Percentiles rank a stretch among this genome's conserved stretches.
phyloP scores from a whole-genome alignment of 2,329 filamentous ascomycete species.

The Pseudogymnoascus sp. region DNA sequence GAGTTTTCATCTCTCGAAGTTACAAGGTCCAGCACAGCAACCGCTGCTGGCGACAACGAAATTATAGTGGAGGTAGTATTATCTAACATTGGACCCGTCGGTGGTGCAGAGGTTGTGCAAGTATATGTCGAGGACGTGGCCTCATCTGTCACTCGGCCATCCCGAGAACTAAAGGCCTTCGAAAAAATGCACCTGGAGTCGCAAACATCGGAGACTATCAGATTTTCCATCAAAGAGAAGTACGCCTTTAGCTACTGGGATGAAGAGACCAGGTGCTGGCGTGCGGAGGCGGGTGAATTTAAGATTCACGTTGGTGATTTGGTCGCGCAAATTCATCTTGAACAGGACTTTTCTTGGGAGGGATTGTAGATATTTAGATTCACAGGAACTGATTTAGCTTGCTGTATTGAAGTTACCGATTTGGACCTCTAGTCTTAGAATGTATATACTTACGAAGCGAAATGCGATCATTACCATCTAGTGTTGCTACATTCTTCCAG shows the following conservation, averaged over 20 bases:
- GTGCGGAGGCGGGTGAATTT: slow-evolving; percentile 9
- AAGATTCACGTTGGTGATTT: neutral
- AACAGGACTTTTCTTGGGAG: neutral
- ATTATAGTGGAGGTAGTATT: neutral
- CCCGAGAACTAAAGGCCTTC: slow-evolving; percentile 11
- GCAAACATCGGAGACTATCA: neutral
- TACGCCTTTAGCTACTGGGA: slow-evolving; percentile 10
- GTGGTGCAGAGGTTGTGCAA: slow-evolving; percentile 14
- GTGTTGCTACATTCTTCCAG: neutral
- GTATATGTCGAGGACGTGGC: slow-evolving; percentile 11
- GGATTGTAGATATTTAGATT: neutral
- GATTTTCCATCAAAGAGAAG: neutral
- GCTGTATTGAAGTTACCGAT: neutral
- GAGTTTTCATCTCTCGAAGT: neutral
- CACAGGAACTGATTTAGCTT: neutral
- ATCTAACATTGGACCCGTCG: neutral
- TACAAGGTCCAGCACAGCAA: neutral
- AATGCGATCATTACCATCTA: neutral
- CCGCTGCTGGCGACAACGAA: neutral
- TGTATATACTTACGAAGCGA: neutral
- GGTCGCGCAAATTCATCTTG: neutral
- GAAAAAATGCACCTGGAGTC: slow-evolving; percentile 10
- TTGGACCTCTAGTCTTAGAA: neutral
- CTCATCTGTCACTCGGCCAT: neutral
- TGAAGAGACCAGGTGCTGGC: slow-evolving; percentile 2